phyloP scores from a whole-genome alignment of 2,329 filamentous ascomycete species.

The Ophiostoma ips region DNA sequence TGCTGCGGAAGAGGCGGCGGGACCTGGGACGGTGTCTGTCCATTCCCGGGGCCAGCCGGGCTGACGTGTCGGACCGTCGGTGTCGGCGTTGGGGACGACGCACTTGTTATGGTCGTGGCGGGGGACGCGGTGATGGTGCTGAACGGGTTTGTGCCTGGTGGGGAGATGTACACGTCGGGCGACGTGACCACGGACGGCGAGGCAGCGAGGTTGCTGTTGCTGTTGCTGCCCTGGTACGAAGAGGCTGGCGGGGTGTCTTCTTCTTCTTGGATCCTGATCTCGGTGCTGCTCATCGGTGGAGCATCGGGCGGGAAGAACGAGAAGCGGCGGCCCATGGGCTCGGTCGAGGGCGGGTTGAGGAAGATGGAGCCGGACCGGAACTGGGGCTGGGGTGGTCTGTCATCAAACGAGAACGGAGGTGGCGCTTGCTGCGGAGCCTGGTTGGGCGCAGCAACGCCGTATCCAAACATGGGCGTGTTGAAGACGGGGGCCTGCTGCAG shows the following conservation, averaged over 20 bases:
- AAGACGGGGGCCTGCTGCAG: conserved; percentile 25
- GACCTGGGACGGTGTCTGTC: background rate
- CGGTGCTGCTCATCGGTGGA: conserved; percentile 13
- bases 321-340: conserved; percentile 41
- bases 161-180: conserved; percentile 27
- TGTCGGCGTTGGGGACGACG: conserved; percentile 21
- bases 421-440: conserved; percentile 21
- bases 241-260: conserved; percentile 22
- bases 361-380: conserved; percentile 57
- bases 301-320: conserved; percentile 48
- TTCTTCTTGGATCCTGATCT: conserved; percentile 19
- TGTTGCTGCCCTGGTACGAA: background rate
- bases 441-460: conserved; percentile 42
- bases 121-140: conserved; percentile 26
- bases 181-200: conserved; percentile 26
- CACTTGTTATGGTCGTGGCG: conserved; percentile 13
- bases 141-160: conserved; percentile 18
- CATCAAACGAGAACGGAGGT: conserved; percentile 8
- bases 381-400: conserved; percentile 27
- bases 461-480: conserved; percentile 42
- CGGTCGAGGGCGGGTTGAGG: conserved; percentile 40
- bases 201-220: conserved; percentile 7
- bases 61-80: conserved; percentile 21
- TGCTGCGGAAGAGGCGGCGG: conserved; percentile 10
- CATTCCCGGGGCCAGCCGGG: conserved; percentile 12